Evolutionary conservation across 106 monocot species (phyloP).

Genomic region (Acanthochlamys bracteata): DNA sequence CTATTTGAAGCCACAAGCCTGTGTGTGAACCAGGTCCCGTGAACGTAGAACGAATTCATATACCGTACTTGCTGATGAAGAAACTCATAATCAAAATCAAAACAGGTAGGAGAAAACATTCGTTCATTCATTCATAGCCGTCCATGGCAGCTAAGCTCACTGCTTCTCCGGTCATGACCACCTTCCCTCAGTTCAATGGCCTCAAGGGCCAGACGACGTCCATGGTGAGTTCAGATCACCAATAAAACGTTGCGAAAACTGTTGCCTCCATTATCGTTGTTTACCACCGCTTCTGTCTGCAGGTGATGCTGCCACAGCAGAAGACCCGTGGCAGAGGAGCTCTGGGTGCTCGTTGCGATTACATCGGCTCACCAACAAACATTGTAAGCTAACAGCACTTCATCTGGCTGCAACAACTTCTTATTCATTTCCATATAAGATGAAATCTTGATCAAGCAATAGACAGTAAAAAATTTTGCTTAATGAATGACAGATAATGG

Average conservation of each 20-base stretch:
- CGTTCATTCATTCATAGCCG: not conserved
- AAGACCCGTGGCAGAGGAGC: conserved; percentile 35
- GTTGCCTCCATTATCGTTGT: too few species aligned
- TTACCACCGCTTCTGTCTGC: not conserved
- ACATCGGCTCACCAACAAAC: conserved; percentile 90
- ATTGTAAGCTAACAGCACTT: conserved; percentile 27
- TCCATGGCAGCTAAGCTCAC: conserved; percentile 56
- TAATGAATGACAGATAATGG: conserved; percentile 56
- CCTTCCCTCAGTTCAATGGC: conserved; percentile 67
- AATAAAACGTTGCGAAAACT: not conserved
- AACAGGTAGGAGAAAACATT: not conserved
- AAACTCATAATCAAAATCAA: too few species aligned
- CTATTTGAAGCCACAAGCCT: conserved; percentile 31
- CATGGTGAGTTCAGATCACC: conserved; percentile 22
- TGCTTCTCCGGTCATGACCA: conserved; percentile 34
- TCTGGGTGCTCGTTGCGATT: conserved; percentile 67
- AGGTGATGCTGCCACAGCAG: conserved; percentile 40
- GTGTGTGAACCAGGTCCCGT: conserved; percentile 19
- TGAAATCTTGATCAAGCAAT: not conserved
- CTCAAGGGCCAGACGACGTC: conserved; percentile 43
- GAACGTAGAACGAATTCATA: too few species aligned
- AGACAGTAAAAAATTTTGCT: not conserved
- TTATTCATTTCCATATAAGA: not conserved
- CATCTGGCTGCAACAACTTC: too few species aligned
- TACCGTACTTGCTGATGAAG: too few species aligned